Conservation (phyloP, 2,329 filamentous ascomycete genomes). For the Bipolaris bicolor region DNA sequence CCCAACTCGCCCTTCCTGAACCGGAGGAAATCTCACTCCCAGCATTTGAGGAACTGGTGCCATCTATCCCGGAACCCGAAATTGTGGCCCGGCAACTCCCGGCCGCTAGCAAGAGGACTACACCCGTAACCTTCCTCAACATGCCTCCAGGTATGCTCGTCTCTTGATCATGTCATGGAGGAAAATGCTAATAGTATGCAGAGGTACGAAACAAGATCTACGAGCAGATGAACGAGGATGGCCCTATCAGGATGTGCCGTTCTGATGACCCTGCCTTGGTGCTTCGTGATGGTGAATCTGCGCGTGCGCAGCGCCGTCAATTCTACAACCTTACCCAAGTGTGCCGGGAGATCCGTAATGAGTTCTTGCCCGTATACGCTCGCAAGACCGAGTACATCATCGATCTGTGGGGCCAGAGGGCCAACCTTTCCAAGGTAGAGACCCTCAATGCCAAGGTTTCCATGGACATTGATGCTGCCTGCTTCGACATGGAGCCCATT, state of each 20-base stretch:
- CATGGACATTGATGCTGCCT: conserved; percentile 29
- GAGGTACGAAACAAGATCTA: conserved; percentile 22
- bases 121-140: conserved; percentile 9
- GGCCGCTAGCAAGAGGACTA: conserved; percentile 5
- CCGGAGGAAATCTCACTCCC: not conserved
- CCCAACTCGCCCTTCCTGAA: not conserved
- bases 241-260: conserved; percentile 20
- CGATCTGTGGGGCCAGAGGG: conserved; percentile 15
- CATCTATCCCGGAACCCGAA: not conserved
- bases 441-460: conserved; percentile 25
- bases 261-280: conserved; percentile 16
- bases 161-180: not conserved
- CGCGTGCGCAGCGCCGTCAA: conserved; percentile 4
- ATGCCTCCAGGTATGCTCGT: conserved; percentile 14
- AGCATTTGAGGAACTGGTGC: not conserved
- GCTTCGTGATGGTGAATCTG: conserved; percentile 5
- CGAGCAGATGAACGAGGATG: conserved; percentile 16
- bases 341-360: conserved; percentile 32
- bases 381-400: conserved; percentile 17
- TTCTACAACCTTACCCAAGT: conserved; percentile 31
- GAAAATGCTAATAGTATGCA: conserved; percentile 5
- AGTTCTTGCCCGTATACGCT: conserved; percentile 32
- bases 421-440: conserved; percentile 8
- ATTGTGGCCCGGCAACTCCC: not conserved
- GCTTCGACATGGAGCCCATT: conserved; percentile 25